Conservation (phyloP, 345 rosid genomes). For the Reutealis trisperma region DNA sequence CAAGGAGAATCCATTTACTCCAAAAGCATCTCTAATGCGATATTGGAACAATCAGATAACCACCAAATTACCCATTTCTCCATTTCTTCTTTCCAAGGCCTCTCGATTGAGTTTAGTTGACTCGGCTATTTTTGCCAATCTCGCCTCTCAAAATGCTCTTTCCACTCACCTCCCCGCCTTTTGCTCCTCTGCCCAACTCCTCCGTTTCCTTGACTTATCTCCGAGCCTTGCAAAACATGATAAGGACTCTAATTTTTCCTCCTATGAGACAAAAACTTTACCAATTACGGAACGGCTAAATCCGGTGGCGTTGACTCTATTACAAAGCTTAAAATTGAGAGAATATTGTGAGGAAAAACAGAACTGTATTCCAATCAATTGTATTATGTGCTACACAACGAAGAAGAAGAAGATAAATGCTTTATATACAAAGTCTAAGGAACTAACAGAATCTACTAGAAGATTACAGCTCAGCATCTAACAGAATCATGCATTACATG, state of each 20-base stretch:
- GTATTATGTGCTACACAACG: no score
- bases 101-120: slow-evolving; percentile 65
- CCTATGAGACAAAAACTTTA: slow-evolving; percentile 64
- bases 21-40: slow-evolving; percentile 65
- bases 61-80: slow-evolving; percentile 38
- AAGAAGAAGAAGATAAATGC: no score
- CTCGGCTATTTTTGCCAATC: slow-evolving; percentile 60
- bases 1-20: slow-evolving; percentile 68
- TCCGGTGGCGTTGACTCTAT: slow-evolving; percentile 47
- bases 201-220: slow-evolving; percentile 55
- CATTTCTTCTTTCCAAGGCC: slow-evolving; percentile 69
- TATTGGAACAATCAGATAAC: slow-evolving; percentile 79
- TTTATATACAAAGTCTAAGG: no score
- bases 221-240: slow-evolving; percentile 9
- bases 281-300: slow-evolving; percentile 55
- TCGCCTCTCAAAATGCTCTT: slow-evolving; percentile 60
- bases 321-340: no score
- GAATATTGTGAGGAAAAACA: no score
- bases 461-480: no score
- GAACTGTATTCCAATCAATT: no score
- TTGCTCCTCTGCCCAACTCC: slow-evolving; percentile 75
- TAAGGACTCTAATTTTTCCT: slow-evolving; percentile 51
- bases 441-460: no score
- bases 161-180: slow-evolving; percentile 58
- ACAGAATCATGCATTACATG: no score